Evolutionary conservation across 2,329 filamentous ascomycete species (phyloP).

Genomic region (Trichoderma sp.): DNA sequence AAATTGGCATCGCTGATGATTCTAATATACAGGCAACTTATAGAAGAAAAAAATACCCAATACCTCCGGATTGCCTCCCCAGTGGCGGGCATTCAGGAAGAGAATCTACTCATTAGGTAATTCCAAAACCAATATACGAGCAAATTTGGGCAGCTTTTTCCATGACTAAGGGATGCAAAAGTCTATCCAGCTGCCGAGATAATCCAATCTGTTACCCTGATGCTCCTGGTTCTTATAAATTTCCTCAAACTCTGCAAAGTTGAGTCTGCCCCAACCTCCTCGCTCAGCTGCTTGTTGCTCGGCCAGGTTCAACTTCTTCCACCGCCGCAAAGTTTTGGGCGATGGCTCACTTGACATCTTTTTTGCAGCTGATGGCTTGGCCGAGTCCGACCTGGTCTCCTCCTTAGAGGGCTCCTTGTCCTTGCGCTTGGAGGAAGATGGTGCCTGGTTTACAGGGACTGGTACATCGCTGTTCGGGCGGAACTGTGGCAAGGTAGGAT

Average conservation of each 20-base stretch:
- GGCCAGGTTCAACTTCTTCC: conserved; percentile 58
- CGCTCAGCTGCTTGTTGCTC: conserved; percentile 67
- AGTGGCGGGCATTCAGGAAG: not conserved
- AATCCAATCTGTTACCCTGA: conserved; percentile 64
- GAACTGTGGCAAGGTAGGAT: conserved; percentile 68
- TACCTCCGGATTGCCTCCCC: not conserved
- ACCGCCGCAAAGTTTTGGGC: conserved; percentile 40
- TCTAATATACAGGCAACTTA: conserved; percentile 1
- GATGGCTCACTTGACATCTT: conserved; percentile 25
- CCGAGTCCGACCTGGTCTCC: not conserved
- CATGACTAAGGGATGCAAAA: conserved; percentile 59
- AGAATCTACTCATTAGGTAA: not conserved
- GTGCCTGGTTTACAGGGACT: conserved; percentile 21
- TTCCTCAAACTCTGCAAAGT: conserved; percentile 73
- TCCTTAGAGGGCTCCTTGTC: conserved; percentile 3
- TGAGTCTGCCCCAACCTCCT: conserved; percentile 78
- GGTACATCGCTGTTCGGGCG: conserved; percentile 50
- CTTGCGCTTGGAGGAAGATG: not conserved
- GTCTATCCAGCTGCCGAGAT: conserved; percentile 90
- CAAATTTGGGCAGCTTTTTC: not conserved
- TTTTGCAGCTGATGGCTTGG: not conserved
- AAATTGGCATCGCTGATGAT: not conserved
- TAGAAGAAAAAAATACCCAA: not conserved
- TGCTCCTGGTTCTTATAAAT: conserved; percentile 69
- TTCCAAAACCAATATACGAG: too few species aligned